Base-by-base conservation (phyloP, 441 rosid species). In the Adansonia rubrostipa region DNA sequence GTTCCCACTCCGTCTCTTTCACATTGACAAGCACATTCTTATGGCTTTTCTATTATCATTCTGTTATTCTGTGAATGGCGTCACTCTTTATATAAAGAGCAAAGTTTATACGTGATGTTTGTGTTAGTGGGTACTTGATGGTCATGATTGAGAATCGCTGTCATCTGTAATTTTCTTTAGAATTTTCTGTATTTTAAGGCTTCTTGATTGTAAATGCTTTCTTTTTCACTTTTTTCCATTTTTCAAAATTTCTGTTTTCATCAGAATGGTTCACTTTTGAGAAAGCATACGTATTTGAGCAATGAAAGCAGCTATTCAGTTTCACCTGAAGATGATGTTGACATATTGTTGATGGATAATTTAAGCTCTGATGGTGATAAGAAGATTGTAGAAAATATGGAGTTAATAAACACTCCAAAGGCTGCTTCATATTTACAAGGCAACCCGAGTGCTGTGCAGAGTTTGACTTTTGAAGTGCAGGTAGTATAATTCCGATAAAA, bases 401-500 rank as follows among this genome's bases (percentile, higher is more conserved):
- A 82, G 79, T 61, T 88, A 76, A 86, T 85, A n/a, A 88, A 85
- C 75, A 58, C 66, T 51, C 78, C 87, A 74, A 84, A 78, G 78
- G 65, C 87, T 79, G 82, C 87, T 81, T 82, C 83, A 19, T 19
- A 76, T 66, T 65, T 79, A 71, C 90, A 85, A 78, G 73, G 76
- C 77, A 90, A 92, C 83, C 81, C 87, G 58, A 88, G 80, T 77
- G 60, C 80, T 77, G 75, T 79, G 58, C 90, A 79, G 82, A 93
- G 97, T 89, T 86, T 90, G 79, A 93, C 99, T 63, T 91, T 97
- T 78, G 99, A 97, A 92, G 91, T 97, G 57, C 99, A 97, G 97
- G 99, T 95, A 82, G 73, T 75, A 28, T 57, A 45, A 50, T 66
- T 50, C 14, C 48, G 2, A 19, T 13, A 13, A 28, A 40, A 45